Evolutionary conservation across 768 basidiomycete species (phyloP).

Genomic region (Termitomyces sp.): DNA sequence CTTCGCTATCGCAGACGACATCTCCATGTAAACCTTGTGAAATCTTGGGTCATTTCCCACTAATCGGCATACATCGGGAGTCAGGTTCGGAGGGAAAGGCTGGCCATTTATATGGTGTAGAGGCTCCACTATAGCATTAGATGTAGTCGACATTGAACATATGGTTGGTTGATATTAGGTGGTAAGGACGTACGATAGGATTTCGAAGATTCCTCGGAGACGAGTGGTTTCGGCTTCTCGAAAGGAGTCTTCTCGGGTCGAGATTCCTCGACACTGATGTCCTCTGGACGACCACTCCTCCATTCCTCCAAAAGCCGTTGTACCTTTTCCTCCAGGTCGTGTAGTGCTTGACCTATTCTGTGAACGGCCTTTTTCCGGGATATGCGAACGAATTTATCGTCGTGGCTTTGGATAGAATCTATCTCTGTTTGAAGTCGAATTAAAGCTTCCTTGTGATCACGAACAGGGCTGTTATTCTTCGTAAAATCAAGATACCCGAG

Average conservation of each 20-base stretch:
- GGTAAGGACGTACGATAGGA: background rate
- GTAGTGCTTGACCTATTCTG: slow-evolving; percentile 3
- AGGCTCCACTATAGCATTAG: background rate
- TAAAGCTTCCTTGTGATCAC: slow-evolving; percentile 6
- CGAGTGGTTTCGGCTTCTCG: background rate
- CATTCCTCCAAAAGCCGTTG: background rate
- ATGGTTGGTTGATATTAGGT: background rate
- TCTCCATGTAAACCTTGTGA: slow-evolving; percentile 3
- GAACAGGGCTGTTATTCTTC: slow-evolving; percentile 1
- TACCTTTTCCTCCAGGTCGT: slow-evolving; percentile 3
- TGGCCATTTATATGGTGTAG: background rate
- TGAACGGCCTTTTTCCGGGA: slow-evolving; percentile 4
- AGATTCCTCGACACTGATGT: background rate
- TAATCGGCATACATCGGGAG: slow-evolving; percentile 7
- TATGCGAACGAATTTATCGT: background rate
- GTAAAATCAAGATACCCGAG: slow-evolving; percentile 4
- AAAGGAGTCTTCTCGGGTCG: background rate
- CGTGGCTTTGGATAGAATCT: slow-evolving; percentile 1
- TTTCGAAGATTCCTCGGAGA: background rate
- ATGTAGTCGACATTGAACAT: background rate
- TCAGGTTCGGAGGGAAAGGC: background rate
- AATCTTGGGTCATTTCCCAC: slow-evolving; percentile 2
- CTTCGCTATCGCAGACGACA: background rate
- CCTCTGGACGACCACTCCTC: background rate
- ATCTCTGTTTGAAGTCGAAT: slow-evolving; percentile 6